Conservation (phyloP, 2,329 filamentous ascomycete species). For the Fusarium mexicanum region DNA sequence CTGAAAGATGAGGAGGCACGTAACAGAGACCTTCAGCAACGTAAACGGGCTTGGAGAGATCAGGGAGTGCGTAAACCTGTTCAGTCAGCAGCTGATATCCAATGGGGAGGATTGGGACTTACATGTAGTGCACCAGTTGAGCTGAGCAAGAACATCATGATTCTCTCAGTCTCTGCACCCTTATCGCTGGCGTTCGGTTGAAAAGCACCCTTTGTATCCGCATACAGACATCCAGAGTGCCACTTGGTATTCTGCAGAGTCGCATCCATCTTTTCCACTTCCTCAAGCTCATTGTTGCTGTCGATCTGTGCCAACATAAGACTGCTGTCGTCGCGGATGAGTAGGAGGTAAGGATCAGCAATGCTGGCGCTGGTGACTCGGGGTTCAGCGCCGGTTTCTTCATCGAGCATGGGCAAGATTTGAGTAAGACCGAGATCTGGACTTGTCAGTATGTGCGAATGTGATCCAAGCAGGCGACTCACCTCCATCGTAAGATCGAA, state of each 20-base stretch:
- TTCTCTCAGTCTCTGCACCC: conserved; percentile 54
- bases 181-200: conserved; percentile 53
- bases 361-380: conserved; percentile 84
- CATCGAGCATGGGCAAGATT: conserved; percentile 92
- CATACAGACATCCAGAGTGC: conserved; percentile 85
- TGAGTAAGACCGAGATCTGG: conserved; percentile 88
- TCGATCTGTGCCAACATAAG: conserved; percentile 83
- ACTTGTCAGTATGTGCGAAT: conserved; percentile 22
- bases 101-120: conserved; percentile 48
- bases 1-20: conserved; percentile 78
- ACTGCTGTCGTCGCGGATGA: conserved; percentile 85
- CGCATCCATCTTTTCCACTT: conserved; percentile 73
- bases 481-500: conserved; percentile 92
- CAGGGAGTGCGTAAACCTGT: conserved; percentile 80
- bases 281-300: conserved; percentile 81
- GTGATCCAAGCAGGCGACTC: conserved; percentile 49
- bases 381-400: conserved; percentile 84
- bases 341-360: conserved; percentile 83
- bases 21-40: conserved; percentile 80
- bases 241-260: conserved; percentile 72
- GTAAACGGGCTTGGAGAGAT: conserved; percentile 77
- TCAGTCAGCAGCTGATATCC: not conserved
- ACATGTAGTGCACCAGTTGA: conserved; percentile 79
- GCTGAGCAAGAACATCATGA: conserved; percentile 81
- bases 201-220: conserved; percentile 70